Conservation (phyloP, 2,329 filamentous ascomycete genomes). For the Blastomyces silverae region DNA sequence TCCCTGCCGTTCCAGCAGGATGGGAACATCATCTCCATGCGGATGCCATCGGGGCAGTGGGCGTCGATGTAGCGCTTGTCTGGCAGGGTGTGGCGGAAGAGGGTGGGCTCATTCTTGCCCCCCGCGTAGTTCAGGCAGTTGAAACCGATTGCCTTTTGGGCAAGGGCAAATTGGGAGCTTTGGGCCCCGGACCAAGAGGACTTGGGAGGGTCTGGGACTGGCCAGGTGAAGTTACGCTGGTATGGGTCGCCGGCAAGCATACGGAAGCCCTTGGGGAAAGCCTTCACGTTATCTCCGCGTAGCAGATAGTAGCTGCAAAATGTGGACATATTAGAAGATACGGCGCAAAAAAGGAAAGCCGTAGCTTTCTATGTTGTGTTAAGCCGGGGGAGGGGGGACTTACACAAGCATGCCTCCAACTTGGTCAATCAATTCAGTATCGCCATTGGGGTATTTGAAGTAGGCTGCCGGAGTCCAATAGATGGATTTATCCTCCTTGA, state of each 20-base stretch:
- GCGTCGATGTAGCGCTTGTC: slow-evolving; percentile 71
- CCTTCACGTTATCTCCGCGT: slow-evolving; percentile 56
- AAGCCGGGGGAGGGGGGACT: slow-evolving; percentile 30
- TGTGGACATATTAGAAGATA: slow-evolving; percentile 16
- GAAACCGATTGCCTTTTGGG: slow-evolving; percentile 81
- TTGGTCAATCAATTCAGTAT: slow-evolving; percentile 62
- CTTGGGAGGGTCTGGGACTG: slow-evolving; percentile 61
- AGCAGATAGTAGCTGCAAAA: slow-evolving; percentile 71
- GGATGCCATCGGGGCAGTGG: slow-evolving; percentile 73
- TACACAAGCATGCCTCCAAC: slow-evolving; percentile 80
- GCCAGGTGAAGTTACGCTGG: slow-evolving; percentile 62
- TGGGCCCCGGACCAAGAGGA: slow-evolving; percentile 54
- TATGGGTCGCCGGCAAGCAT: slow-evolving; percentile 72
- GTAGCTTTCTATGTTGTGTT: background rate
- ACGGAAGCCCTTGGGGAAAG: slow-evolving; percentile 69
- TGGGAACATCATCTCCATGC: slow-evolving; percentile 80
- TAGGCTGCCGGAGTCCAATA: slow-evolving; percentile 81
- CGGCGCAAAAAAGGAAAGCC: background rate
- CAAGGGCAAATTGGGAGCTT: slow-evolving; percentile 62
- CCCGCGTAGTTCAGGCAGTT: slow-evolving; percentile 82
- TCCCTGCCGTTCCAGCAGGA: slow-evolving; percentile 79
- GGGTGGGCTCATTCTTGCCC: slow-evolving; percentile 56
- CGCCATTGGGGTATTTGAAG: slow-evolving; percentile 63
- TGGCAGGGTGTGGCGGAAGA: slow-evolving; percentile 76
- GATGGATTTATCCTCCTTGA: slow-evolving; percentile 74